A percentile compares a stretch with the other conserved stretches of the same genome.
Conservation (phyloP, 805 yeast species). For the Kurtzmaniella fragi region DNA sequence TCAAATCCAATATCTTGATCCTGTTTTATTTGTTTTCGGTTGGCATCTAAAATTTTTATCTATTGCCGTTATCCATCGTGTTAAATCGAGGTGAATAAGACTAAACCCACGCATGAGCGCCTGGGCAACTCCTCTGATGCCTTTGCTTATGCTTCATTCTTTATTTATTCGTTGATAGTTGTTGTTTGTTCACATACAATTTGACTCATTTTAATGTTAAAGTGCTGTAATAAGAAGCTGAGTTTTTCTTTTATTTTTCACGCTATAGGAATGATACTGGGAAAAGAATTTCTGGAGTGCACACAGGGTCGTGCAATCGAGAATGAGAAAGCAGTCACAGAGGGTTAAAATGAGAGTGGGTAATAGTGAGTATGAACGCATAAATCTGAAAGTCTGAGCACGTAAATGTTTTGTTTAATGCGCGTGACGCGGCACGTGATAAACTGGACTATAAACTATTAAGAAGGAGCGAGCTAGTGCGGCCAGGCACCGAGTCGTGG, state of each 20-base stretch:
- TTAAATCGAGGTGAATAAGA: neutral
- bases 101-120: neutral
- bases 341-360: no score
- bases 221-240: constrained; percentile 6
- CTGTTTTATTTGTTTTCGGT: constrained; percentile 5
- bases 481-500: no score
- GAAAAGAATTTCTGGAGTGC: constrained; percentile 2
- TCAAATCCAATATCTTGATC: constrained; percentile 1
- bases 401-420: no score
- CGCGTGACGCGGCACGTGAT: constrained; percentile 4
- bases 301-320: neutral
- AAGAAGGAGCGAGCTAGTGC: no score
- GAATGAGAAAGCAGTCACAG: no score
- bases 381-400: no score
- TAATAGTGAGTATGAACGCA: no score
- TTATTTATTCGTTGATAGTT: neutral
- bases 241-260: constrained; percentile 7
- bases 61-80: neutral
- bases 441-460: no score
- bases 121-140: neutral
- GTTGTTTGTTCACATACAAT: constrained; percentile 21
- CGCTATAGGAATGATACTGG: neutral
- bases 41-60: neutral
- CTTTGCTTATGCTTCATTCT: neutral
- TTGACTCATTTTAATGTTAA: constrained; percentile 24